Evolutionary conservation across 768 basidiomycete genomes (phyloP), one percentile per base, ranked within the genome.

Genomic region (Serendipita sp.): DNA sequence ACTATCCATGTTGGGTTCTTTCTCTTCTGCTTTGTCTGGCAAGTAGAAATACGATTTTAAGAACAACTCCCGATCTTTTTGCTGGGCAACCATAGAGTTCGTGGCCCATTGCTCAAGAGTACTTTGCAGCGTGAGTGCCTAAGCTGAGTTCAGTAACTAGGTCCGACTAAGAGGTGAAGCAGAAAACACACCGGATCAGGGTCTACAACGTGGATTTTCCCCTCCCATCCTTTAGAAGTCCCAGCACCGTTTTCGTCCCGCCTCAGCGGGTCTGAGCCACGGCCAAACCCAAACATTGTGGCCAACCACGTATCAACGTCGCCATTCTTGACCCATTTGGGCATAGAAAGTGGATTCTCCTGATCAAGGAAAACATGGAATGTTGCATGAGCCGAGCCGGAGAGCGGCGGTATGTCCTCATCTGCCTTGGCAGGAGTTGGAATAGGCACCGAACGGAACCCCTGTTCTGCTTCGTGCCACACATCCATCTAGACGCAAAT

Each of bases 311-410:
- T 92, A 68, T 95, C 90, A 24, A 94, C 82, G 70, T 94, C 89
- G 31, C 95, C 95, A 5, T 87, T 86, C 72, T 92, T 90, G 41
- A 92, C 91, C 96, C 95, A 99, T 71, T 91, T 88, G 4, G 96
- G 92, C 71, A 97, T 93, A 16, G 92, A 93, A 34, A 98, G 74
- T 0, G 96, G 96, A 63, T 88, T 83, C 33, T 81, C 82, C 63
- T 82, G 88, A 72, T 99, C 95, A 65, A 98, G 80, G 73, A 91
- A 80, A 24, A 88, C 84, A 9, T 81, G 69, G 50, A 96, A 75
- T n/a, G 79, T 82, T 20, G 88, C 70, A 30, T 79, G 79, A 26
- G 9, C 30, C 5, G 26, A 28, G 53, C 53, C 53, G 4, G 17
- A 33, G 11, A 58, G 53, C 24, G 53, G 53, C 14, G 53, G 53